Base-by-base conservation (phyloP, 495 filamentous ascomycete species). In the Cudoniella acicularis region DNA sequence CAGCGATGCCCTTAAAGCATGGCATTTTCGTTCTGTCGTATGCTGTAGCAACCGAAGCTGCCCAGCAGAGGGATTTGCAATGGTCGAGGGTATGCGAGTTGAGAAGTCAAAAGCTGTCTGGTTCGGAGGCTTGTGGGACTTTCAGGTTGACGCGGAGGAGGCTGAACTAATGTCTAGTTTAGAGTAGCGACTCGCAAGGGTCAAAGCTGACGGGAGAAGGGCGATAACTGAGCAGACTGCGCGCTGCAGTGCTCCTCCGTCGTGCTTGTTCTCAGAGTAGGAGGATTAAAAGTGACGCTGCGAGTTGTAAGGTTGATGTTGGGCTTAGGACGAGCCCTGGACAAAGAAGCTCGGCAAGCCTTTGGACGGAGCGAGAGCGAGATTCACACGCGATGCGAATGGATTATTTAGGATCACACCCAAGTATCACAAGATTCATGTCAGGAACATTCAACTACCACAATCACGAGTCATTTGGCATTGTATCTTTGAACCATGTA, bases 1-100 rank as follows among this genome's bases (percentile, higher is more conserved):
- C 92, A 49, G 92, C 92, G 68, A 97, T 89, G 72, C 92, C 92
- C 76, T 95, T 94, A 79, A 96, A 97, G 84, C 92, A 97, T 77
- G 92, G 92, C 92, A 96, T 96, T n/a, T 50, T 55, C 23, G 2
- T 16, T 56, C 54, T 52, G 25, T 18, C 36, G 17, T 43, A 46
- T 24, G 47, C 59, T 57, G 55, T 23, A 56, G 59, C 55, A 56
- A 62, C 56, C 53, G 55, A 59, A 65, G 63, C 52, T 50, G 63
- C 49, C 50, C 48, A 57, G 52, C 53, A n/a, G 41, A 56, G 40
- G 46, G 4, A 27, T 24, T 56, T 26, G 52, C 10, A 18, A 45
- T 55, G 41, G 24, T 41, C 22, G 54, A 46, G 18, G 21, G 45
- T 51, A 45, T 52, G 55, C 24, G 41, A 25, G 27, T n/a, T 16